Conservation (phyloP, 2,329 filamentous ascomycete species). For the Colletotrichum zoysiae region DNA sequence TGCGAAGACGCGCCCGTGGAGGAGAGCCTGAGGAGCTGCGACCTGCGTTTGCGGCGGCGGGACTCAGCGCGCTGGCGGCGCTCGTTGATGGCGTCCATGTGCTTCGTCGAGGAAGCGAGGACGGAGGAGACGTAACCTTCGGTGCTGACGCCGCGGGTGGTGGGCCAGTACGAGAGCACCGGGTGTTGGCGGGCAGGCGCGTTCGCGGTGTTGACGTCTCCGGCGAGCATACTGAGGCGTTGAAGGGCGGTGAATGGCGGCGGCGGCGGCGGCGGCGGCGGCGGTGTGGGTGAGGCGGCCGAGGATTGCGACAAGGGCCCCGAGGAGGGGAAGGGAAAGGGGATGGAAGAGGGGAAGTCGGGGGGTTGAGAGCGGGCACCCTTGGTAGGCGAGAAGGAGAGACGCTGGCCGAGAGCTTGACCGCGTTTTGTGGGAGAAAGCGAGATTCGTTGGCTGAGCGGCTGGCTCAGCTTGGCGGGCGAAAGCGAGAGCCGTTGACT, state of each 20-base stretch:
- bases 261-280: neutral
- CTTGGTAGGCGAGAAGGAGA: slow-evolving; percentile 28
- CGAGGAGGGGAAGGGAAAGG: slow-evolving; percentile 21
- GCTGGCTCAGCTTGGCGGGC: slow-evolving; percentile 29
- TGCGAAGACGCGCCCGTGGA: slow-evolving; percentile 17
- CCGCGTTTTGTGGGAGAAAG: slow-evolving; percentile 30
- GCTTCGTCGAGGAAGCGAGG: slow-evolving; percentile 51
- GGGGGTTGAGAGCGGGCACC: slow-evolving; percentile 10
- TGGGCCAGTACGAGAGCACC: slow-evolving; percentile 56
- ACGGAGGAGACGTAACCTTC: slow-evolving; percentile 56
- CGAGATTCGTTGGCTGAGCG: slow-evolving; percentile 16
- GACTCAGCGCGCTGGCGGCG: slow-evolving; percentile 50
- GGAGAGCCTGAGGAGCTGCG: slow-evolving; percentile 22
- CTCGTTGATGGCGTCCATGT: slow-evolving; percentile 52
- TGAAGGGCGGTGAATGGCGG: slow-evolving; percentile 29
- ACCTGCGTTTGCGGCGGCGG: slow-evolving; percentile 37
- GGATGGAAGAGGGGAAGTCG: slow-evolving; percentile 11
- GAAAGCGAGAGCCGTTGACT: slow-evolving; percentile 29
- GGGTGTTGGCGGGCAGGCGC: slow-evolving; percentile 39
- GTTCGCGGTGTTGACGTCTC: slow-evolving; percentile 15
- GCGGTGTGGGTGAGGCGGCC: neutral
- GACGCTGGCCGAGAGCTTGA: slow-evolving; percentile 13
- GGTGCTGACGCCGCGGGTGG: slow-evolving; percentile 51
- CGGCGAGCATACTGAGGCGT: slow-evolving; percentile 41
- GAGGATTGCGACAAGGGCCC: slow-evolving; percentile 19